Base-by-base conservation (phyloP, 129 eudicot species). In the Tagetes erecta region DNA sequence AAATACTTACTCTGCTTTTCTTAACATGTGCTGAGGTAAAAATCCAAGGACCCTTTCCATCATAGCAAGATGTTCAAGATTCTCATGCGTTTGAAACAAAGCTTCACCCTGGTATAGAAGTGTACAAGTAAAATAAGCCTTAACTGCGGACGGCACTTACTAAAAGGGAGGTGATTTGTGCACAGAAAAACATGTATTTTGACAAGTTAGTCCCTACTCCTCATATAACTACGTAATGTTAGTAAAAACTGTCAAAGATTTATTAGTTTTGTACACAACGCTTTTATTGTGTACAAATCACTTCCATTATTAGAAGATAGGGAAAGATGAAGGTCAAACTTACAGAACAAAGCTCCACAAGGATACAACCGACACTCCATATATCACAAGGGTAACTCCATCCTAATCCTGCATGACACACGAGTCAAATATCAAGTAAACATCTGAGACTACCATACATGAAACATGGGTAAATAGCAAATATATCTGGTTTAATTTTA, bases 381-480 rank as follows among this genome's bases (percentile, higher is more conserved):
- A 91, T 67, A 76, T 91, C 97, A 81, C 97, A 91, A 8, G 91
- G 95, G 50, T 86, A 91, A 50, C 85, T 84, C 97, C 97, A 91
- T 20, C 97, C 97, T 10, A 82, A 83, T 51, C 97, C 97, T 91
- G 83, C 40, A 7, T 0, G 64, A 41, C 30, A 44, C 45, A 14
- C 0, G 3, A 36, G 75, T 52, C 5, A 37, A 45, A 52, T 52
- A 8, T 8, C 64, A 70, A 37, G 36, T 13, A 51, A 6, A 3
- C 14, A 65, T 20, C 36, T 1, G 67, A 62, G 46, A 13, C 30
- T 63, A 13, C 2, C 38, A 63, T 63, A 14, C 70, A 65, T 40
- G n/a, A 3, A 65, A 14, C 1, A 53, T 5, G 10, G 11, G 20
- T 33, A 3, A 12, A 53, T 5, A 5, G 27, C 27, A 35, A 34